Evolutionary conservation across 805 yeast species (phyloP), one percentile per base, ranked within the genome.

Genomic region (Wickerhamomyces bisporus): DNA sequence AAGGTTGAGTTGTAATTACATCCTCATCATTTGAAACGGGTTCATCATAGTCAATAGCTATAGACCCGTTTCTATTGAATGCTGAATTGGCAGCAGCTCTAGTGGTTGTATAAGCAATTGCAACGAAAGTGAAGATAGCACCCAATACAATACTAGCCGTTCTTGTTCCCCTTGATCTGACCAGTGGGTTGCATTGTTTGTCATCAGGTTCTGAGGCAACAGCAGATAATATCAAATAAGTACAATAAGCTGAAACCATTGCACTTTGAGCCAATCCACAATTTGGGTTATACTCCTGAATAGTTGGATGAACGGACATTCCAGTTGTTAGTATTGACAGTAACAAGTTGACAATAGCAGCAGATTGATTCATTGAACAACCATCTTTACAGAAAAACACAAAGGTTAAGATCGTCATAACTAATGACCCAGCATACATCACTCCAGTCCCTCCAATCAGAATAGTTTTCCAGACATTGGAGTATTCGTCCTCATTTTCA

Each of bases 131-230:
- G 66, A 94, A 88, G 14, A 88, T 64, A 0, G 98, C 96, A 14
- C 98, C 98, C 37, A 93, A 56, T 2, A 93, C 75, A 38, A 89
- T 80, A 43, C 95, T 83, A 16, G 87, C 77, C 3, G 95, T 87
- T 52, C 98, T 75, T 1, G 98, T 88, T 4, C 96, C 95, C 38
- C 77, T 71, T 6, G 95, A 85, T 48, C 98, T 75, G 14, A 91
- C 79, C 44, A 93, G 68, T 11, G 99, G 98, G 58, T 93, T 93
- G 61, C 99, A 93, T 50, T 70, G 67, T 56, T 73, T 79, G 64
- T 91, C 98, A 62, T 93, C 98, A 0, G 98, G 99, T 61, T 91
- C 98, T 11, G 95, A 81, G 1, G 96, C 82, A 50, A 93, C 94
- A 0, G 98, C 98, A 42, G 93, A 80, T 68, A 93, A 76, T 3